Evolutionary conservation across 1,284 basidiomycete genomes (phyloP), one percentile per base, ranked within the genome.

Genomic region (Fomes fomentarius): DNA sequence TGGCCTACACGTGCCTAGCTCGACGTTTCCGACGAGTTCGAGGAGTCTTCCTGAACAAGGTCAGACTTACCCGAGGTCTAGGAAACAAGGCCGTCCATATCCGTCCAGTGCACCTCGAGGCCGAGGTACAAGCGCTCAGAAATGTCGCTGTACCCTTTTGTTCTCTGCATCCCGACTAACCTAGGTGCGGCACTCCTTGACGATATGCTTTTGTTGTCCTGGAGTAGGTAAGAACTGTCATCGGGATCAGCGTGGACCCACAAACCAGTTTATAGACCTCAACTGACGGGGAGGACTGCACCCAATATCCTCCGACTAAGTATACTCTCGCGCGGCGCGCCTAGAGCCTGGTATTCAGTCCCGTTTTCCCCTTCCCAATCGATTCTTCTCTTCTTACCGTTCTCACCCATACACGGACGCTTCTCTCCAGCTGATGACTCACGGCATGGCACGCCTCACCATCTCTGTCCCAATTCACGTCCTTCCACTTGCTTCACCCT

Each of bases 361-460:
- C 14, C 19, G 38, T 26, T 48, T 38, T 41, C 53, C 42, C 53
- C 42, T 47, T 34, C 43, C 47, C 38, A 25, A 43, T 41, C 35
- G 58, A 52, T 50, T 51, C 50, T 48, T 35, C 41, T 40, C 39
- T 47, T 37, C 47, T 40, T 37, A 28, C 54, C 48, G 31, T 56
- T 55, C 56, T 51, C 42, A 56, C 52, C n/a, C 49, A 50, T 56
- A 47, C 37, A 17, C 52, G 49, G 54, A 47, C 54, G 44, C 45
- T 52, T 56, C 58, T 63, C 56, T 46, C 46, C 10, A 33, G 26
- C 46, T 58, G 54, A 53, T 46, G 39, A 34, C 55, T 43, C 48
- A 52, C 52, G 37, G 52, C 55, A 65, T 63, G 63, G 56, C 61
- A 46, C 55, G 59, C 49, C 58, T 54, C 33, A 47, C 44, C 49